Conservation (phyloP, 208 protist species). For the Leishmania lainsoni region DNA sequence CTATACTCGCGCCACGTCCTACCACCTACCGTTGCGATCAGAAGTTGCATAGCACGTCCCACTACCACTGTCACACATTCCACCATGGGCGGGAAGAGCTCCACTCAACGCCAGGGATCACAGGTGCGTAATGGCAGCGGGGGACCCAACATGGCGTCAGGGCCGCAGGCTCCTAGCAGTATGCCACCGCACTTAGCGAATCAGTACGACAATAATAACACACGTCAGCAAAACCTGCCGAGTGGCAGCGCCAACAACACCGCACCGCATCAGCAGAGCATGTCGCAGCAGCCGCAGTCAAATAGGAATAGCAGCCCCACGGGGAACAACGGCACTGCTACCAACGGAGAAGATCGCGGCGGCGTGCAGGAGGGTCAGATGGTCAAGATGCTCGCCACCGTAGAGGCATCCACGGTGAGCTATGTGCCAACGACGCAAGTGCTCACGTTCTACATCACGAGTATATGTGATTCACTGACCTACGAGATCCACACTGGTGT, state of each 20-base stretch:
- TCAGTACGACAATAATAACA: slow-evolving; percentile 65
- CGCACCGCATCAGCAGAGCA: slow-evolving; percentile 7
- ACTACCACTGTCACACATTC: not conserved
- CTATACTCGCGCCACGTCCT: not conserved
- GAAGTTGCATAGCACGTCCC: not conserved
- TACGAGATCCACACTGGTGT: slow-evolving; percentile 93
- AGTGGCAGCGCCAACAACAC: slow-evolving; percentile 3
- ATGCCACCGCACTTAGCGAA: slow-evolving; percentile 78
- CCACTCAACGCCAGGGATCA: slow-evolving; percentile 26
- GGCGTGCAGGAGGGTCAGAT: slow-evolving; percentile 91
- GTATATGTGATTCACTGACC: slow-evolving; percentile 64
- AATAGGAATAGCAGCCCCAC: slow-evolving; percentile 31
- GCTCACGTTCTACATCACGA: slow-evolving; percentile 83
- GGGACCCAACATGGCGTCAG: slow-evolving; percentile 11
- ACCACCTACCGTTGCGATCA: not conserved
- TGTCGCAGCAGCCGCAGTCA: slow-evolving; percentile 15
- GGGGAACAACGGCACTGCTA: slow-evolving; percentile 32
- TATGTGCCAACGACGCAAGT: slow-evolving; percentile 70
- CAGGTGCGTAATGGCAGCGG: slow-evolving; percentile 19
- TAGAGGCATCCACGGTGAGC: slow-evolving; percentile 82
- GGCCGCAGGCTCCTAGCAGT: slow-evolving; percentile 31
- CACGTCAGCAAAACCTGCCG: slow-evolving; percentile 19
- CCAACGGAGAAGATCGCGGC: slow-evolving; percentile 33
- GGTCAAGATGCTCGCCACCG: slow-evolving; percentile 90
- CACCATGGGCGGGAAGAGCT: slow-evolving; percentile 44